phyloP scores from a whole-genome alignment of 2,329 filamentous ascomycete genomes.

The Fusarium buxicola region DNA sequence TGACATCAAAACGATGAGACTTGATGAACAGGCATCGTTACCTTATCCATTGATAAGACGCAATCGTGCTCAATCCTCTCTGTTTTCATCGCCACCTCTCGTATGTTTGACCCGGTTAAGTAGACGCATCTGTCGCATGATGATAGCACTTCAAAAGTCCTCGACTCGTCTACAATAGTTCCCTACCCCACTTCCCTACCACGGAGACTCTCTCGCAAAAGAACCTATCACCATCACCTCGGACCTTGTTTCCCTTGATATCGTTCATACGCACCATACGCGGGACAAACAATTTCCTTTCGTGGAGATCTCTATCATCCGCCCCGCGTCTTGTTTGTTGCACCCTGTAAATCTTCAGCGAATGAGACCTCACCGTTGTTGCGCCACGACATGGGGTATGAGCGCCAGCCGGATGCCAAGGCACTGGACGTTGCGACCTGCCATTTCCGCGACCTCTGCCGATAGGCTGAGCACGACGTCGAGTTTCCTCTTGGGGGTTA shows the following conservation, averaged over 20 bases:
- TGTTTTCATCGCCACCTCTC: background rate
- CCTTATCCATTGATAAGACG: background rate
- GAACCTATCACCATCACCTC: constrained; percentile 31
- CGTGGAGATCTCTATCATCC: constrained; percentile 2
- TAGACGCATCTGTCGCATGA: constrained; percentile 2
- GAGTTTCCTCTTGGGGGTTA: constrained; percentile 27
- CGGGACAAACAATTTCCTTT: constrained; percentile 4
- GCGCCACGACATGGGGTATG: constrained; percentile 26
- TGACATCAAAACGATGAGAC: background rate
- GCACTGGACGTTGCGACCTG: constrained; percentile 35
- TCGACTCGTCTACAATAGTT: constrained; percentile 35
- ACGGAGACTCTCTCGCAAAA: background rate
- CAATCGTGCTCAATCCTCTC: background rate
- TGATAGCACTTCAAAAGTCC: constrained; percentile 31
- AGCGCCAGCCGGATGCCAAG: constrained; percentile 38
- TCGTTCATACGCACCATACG: background rate
- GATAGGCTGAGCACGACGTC: constrained; percentile 17
- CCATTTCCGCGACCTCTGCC: constrained; percentile 34
- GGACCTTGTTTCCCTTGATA: constrained; percentile 21
- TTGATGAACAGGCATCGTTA: background rate
- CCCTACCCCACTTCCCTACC: constrained; percentile 27
- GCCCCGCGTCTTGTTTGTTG: background rate
- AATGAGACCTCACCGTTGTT: constrained; percentile 14
- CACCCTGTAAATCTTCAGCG: constrained; percentile 26
- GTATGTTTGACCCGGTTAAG: constrained; percentile 8